These are phyloP conservation scores for Trichoderma reesei DNA, from an alignment of 495 filamentous ascomycete species.

Conservation along the genomic window DNA sequence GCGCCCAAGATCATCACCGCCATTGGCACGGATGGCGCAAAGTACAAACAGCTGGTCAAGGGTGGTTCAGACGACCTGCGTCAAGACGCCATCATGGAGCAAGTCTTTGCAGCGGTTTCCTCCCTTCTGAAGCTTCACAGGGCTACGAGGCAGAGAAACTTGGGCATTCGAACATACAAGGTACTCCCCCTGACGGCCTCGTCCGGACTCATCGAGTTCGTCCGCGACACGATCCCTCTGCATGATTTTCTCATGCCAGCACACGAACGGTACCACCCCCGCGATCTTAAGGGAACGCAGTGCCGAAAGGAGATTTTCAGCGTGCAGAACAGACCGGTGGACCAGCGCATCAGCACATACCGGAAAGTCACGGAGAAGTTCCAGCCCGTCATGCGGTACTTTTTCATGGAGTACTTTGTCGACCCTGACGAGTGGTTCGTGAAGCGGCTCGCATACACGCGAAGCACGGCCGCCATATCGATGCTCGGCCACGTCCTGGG, in stretches of 20 bases:
- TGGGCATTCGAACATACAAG: conserved; percentile 90
- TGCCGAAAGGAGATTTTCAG: conserved; percentile 71
- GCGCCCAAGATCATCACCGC: conserved; percentile 85
- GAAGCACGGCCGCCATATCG: conserved; percentile 87
- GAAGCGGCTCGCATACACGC: conserved; percentile 75
- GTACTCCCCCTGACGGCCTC: conserved; percentile 76
- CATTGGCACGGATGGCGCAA: conserved; percentile 60
- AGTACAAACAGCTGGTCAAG: conserved; percentile 87
- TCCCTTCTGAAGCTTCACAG: conserved; percentile 76
- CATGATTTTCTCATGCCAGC: conserved; percentile 86
- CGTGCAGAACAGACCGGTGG: conserved; percentile 55
- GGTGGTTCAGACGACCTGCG: conserved; percentile 89
- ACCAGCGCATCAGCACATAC: conserved; percentile 63
- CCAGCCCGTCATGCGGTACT: conserved; percentile 89
- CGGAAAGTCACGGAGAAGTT: conserved; percentile 68
- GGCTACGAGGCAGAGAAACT: conserved; percentile 74
- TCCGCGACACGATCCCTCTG: conserved; percentile 80
- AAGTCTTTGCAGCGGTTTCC: conserved; percentile 94
- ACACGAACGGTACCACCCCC: conserved; percentile 76
- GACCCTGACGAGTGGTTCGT: conserved; percentile 95
- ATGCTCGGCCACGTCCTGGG: conserved; percentile 91
- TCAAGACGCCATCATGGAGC: conserved; percentile 99
- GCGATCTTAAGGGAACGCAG: conserved; percentile 60
- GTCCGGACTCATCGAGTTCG: conserved; percentile 95
- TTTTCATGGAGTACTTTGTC: conserved; percentile 90